Percentiles rank a stretch among this genome's conserved stretches.
These are phyloP conservation scores for Trypanosoma mega DNA, from an alignment of 208 protist species.

Conservation along the genomic window DNA sequence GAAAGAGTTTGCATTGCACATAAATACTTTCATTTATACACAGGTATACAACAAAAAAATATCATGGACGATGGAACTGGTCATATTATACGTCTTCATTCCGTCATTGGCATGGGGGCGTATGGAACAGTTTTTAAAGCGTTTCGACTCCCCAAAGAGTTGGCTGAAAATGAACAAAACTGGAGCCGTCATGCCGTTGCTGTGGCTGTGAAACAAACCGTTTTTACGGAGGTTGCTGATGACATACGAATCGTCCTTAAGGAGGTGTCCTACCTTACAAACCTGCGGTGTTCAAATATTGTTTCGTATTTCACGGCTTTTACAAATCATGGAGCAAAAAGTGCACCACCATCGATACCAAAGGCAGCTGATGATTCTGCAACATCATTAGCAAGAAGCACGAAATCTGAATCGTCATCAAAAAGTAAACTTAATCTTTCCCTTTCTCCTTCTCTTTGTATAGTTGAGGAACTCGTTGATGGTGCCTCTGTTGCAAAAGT, in stretches of 20 bases:
- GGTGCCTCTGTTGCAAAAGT: slow-evolving; percentile 30
- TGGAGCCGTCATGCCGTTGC: slow-evolving; percentile 11
- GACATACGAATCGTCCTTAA: slow-evolving; percentile 33
- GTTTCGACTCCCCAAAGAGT: slow-evolving; percentile 10
- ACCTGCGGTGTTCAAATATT: slow-evolving; percentile 32
- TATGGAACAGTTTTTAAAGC: slow-evolving; percentile 39
- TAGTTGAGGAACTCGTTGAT: slow-evolving; percentile 49
- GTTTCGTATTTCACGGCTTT: slow-evolving; percentile 29
- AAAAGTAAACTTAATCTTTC: slow-evolving; percentile 12
- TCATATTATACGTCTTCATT: slow-evolving; percentile 25
- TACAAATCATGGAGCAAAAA: slow-evolving; percentile 15
- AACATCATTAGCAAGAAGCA: not conserved
- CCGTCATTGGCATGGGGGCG: slow-evolving; percentile 30
- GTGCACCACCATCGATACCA: not conserved
- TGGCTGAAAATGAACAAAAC: slow-evolving; percentile 15
- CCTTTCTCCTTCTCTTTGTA: slow-evolving; percentile 25
- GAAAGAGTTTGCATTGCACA: no score
- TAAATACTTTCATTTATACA: no score
- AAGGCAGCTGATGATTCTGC: slow-evolving; percentile 5
- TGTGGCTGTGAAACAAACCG: slow-evolving; percentile 30
- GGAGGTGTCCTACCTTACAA: slow-evolving; percentile 32
- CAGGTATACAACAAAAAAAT: no score
- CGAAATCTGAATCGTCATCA: not conserved
- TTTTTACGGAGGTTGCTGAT: slow-evolving; percentile 27
- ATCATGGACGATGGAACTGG: slow-evolving; percentile 37